Evolutionary conservation across 1,139 yeast species (phyloP).

Genomic region (Geotrichum reessii): DNA sequence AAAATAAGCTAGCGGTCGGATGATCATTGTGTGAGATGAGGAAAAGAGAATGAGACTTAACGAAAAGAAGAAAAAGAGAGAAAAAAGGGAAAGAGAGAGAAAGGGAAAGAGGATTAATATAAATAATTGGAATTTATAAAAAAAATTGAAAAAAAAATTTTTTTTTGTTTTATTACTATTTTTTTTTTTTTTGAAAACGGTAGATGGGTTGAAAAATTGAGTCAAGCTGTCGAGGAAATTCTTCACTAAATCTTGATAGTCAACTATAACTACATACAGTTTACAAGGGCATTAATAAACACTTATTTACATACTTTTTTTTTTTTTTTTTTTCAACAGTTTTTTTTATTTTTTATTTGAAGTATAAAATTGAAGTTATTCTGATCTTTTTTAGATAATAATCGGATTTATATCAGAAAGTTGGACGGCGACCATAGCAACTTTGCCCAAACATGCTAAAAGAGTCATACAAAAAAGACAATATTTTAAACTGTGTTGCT

Average conservation of each 20-base stretch:
- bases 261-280: background rate
- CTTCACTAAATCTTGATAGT: background rate
- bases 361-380: background rate
- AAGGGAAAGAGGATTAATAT: background rate
- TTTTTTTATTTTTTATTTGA: no score
- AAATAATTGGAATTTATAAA: background rate
- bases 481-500: background rate
- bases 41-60: background rate
- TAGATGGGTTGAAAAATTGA: background rate
- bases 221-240: background rate
- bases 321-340: no score
- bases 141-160: no score
- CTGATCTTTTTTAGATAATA: background rate
- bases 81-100: background rate
- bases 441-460: background rate
- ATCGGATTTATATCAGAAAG: background rate
- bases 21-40: conserved; percentile 7
- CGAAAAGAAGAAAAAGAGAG: background rate
- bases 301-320: no score
- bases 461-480: background rate
- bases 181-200: background rate
- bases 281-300: no score
- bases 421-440: background rate
- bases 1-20: conserved; percentile 12
- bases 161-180: no score